Base-by-base conservation (phyloP, 352 stramenopile genomes). In the Phytopythium litorale region DNA sequence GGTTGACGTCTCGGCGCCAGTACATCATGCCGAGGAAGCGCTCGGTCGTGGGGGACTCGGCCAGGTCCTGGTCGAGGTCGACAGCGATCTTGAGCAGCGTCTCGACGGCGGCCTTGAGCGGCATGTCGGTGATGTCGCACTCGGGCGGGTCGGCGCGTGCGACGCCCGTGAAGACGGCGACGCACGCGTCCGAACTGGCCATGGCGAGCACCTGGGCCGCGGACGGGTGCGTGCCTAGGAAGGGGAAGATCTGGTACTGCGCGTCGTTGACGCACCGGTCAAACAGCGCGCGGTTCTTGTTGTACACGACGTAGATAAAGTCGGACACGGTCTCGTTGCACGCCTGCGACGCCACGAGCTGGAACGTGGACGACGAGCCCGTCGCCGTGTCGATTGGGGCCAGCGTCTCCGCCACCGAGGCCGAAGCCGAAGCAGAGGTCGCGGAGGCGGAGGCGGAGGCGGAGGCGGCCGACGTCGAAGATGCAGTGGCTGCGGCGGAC, bases 221-320 rank as follows among this genome's bases (percentile, higher is more conserved):
- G 25, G 73, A 83, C n/a, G 79, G 75, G 25, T 78, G 73, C 16
- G 66, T 73, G 7, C 73, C 69, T 12, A 79, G 65, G 60, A 70
- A 80, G 6, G 79, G 77, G 58, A 87, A 89, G 49, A 89, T 78
- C 66, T 85, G 77, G 71, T 86, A 89, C 62, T 73, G 66, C 32
- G 67, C 68, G 42, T 82, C 76, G 23, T 42, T 62, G 23, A 79
- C 70, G 35, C 79, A 89, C 23, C 64, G 23, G 56, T 86, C 77
- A 46, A 82, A 81, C 37, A 89, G 61, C 62, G 58, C 75, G 11
- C 65, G 63, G 60, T 89, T 89, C 60, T 78, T 82, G 42, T 71
- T 70, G 71, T 83, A 88, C 3, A 84, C 63, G 33, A 79, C 64
- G 64, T 79, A 73, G 33, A 79, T 67, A 21, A 62, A 74, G 38